Conservation (phyloP, 352 stramenopile genomes). For the Phytophthora vignae region DNA sequence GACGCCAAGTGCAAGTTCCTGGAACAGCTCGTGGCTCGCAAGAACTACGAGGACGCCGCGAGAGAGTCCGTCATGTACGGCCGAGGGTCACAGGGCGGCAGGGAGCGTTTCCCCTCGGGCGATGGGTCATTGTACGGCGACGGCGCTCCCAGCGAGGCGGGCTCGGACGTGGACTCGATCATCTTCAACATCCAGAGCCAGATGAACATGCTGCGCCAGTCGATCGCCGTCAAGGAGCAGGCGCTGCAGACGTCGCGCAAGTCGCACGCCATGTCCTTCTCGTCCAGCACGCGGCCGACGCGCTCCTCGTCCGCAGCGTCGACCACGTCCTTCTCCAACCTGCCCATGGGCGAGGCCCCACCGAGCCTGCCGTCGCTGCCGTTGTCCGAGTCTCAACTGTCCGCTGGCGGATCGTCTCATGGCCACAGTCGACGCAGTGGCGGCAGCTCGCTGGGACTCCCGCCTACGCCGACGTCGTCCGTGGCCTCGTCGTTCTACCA, state of each 20-base stretch:
- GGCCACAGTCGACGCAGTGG: slow-evolving; percentile 29
- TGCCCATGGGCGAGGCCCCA: slow-evolving; percentile 39
- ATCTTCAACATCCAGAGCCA: slow-evolving; percentile 85
- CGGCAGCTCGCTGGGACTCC: slow-evolving; percentile 39
- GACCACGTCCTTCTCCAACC: slow-evolving; percentile 54
- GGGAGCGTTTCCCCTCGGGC: slow-evolving; percentile 31
- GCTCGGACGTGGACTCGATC: slow-evolving; percentile 69
- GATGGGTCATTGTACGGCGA: slow-evolving; percentile 45
- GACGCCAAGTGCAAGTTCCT: slow-evolving; percentile 85
- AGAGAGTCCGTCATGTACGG: slow-evolving; percentile 42
- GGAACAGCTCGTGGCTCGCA: slow-evolving; percentile 72
- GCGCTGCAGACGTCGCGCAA: slow-evolving; percentile 58
- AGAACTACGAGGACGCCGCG: slow-evolving; percentile 50
- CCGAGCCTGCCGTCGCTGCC: slow-evolving; percentile 50
- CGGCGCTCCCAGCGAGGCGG: slow-evolving; percentile 39
- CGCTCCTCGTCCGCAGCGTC: slow-evolving; percentile 75
- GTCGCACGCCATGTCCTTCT: slow-evolving; percentile 65
- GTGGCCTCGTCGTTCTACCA: slow-evolving; percentile 48
- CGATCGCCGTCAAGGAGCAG: slow-evolving; percentile 72
- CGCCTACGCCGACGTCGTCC: slow-evolving; percentile 41
- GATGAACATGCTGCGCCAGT: slow-evolving; percentile 83
- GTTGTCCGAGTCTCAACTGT: slow-evolving; percentile 56
- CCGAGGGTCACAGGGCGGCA: slow-evolving; percentile 24
- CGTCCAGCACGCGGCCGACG: slow-evolving; percentile 65
- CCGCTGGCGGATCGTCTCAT: slow-evolving; percentile 39